Base-by-base conservation (phyloP, 1,284 basidiomycete genomes). In the Athelia psychrophila region DNA sequence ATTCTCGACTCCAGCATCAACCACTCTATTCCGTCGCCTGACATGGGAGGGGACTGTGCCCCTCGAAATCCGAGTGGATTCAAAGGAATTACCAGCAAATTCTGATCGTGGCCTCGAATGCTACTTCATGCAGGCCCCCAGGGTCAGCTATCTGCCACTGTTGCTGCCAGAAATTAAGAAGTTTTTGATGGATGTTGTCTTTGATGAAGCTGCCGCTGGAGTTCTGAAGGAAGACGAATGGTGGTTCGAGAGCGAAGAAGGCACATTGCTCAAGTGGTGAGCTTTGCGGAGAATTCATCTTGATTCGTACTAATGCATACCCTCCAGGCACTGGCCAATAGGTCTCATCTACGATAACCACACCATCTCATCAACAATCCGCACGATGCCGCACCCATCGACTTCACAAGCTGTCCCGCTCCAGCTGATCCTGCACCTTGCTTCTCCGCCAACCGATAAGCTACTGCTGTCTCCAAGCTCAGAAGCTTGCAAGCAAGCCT, bases 221-320 rank as follows among this genome's bases (percentile, higher is more conserved):
- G 60, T 77, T 12, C 70, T 93, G 54, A 89, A 88, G 64, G 91
- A 94, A 59, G 86, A 91, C 54, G 88, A 94, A 47, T 93, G 95
- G 88, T 97, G 95, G 95, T 95, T 98, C 67, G 93, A 96, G 68
- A 85, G 84, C 55, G 86, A 86, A 57, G 85, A 83, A 54, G 86
- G 84, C 47, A 80, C 75, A 24, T 70, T 85, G 57, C 79, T 91
- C 64, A 91, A 91, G 72, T 96, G 93, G 93, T 94, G 35, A 36
- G 48, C 35, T 56, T 46, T 47, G 27, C 27, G 5, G 5, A 30
- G 27, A 13, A 2, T n/a, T 33, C 40, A 18, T 47, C 15, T 15
- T 40, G 35, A 35, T 10, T 20, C 36, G 20, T 25, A 3, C 49
- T 18, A 42, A 42, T 42, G 16, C 49, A 19, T 48, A 23, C n/a